Evolutionary conservation across 768 basidiomycete genomes (phyloP).

Genomic region (Multifurca ochricompacta): DNA sequence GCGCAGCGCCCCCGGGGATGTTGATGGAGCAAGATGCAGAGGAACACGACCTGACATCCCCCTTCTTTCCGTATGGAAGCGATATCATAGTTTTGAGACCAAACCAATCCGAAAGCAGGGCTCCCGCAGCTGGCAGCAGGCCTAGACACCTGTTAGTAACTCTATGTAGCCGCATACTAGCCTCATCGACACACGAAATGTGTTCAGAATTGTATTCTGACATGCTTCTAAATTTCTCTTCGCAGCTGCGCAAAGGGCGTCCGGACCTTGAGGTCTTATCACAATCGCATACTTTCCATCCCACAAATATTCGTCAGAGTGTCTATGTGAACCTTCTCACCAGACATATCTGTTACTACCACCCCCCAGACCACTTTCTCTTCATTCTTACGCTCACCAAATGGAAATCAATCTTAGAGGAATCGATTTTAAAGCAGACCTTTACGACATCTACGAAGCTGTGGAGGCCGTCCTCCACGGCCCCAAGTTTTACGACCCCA

Average conservation of each 20-base stretch:
- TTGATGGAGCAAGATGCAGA: background rate
- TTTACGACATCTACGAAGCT: slow-evolving; percentile 49
- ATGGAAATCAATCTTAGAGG: slow-evolving; percentile 36
- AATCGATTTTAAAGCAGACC: slow-evolving; percentile 34
- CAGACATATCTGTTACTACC: background rate
- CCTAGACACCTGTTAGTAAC: too few species aligned
- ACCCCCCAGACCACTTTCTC: background rate
- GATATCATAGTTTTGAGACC: too few species aligned
- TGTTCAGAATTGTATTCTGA: too few species aligned
- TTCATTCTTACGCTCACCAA: background rate
- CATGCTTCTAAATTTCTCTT: background rate
- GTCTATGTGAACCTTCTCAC: background rate
- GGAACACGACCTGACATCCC: too few species aligned
- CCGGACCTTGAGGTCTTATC: too few species aligned
- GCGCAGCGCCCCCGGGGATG: background rate
- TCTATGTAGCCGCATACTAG: too few species aligned
- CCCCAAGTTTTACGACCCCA: slow-evolving; percentile 37
- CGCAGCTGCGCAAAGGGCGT: background rate
- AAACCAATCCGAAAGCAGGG: too few species aligned
- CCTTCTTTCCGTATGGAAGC: too few species aligned
- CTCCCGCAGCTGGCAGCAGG: too few species aligned
- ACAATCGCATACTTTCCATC: too few species aligned
- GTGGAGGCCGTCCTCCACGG: slow-evolving; percentile 53
- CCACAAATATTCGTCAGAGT: too few species aligned
- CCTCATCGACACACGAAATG: too few species aligned